Conservation (phyloP, 176 grass and related monocot genomes). For the Oropetium thomaeum region DNA sequence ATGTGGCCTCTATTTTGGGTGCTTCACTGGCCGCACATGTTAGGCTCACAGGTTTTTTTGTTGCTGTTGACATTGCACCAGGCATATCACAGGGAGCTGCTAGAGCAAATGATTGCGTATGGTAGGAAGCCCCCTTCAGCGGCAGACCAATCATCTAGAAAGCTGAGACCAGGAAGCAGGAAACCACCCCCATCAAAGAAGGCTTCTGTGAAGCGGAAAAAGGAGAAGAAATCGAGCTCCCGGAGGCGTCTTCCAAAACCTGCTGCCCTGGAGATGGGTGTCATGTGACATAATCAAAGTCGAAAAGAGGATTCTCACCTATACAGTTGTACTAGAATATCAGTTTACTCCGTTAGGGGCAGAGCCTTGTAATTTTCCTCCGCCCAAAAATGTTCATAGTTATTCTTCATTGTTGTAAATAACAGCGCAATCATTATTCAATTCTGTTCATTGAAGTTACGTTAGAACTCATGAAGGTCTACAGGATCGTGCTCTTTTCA, state of each 20-base stretch:
- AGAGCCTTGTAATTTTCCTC: constrained; percentile 25
- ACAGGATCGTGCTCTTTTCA: too few relatives aligned
- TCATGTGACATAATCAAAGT: neutral
- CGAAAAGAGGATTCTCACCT: neutral
- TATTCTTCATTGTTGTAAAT: constrained; percentile 56
- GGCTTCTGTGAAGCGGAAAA: constrained; percentile 52
- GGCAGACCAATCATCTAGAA: constrained; percentile 22
- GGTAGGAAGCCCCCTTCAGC: constrained; percentile 29
- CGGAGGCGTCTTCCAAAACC: constrained; percentile 42
- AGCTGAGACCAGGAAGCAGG: constrained; percentile 20
- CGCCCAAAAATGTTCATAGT: constrained; percentile 39
- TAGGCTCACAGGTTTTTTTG: neutral
- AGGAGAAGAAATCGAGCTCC: constrained; percentile 66
- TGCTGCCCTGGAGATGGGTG: constrained; percentile 14
- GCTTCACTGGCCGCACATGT: constrained; percentile 14
- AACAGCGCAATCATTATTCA: constrained; percentile 35
- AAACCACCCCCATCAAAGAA: constrained; percentile 57
- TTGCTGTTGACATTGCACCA: constrained; percentile 37
- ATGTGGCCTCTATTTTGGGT: constrained; percentile 1
- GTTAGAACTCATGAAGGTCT: too few relatives aligned
- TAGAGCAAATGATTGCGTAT: constrained; percentile 64
- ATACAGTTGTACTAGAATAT: neutral
- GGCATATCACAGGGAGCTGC: constrained; percentile 90
- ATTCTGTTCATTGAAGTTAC: constrained; percentile 23
- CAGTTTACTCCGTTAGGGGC: constrained; percentile 16